Evolutionary conservation across 441 rosid genomes (phyloP).

Genomic region (Gossypium aridum): DNA sequence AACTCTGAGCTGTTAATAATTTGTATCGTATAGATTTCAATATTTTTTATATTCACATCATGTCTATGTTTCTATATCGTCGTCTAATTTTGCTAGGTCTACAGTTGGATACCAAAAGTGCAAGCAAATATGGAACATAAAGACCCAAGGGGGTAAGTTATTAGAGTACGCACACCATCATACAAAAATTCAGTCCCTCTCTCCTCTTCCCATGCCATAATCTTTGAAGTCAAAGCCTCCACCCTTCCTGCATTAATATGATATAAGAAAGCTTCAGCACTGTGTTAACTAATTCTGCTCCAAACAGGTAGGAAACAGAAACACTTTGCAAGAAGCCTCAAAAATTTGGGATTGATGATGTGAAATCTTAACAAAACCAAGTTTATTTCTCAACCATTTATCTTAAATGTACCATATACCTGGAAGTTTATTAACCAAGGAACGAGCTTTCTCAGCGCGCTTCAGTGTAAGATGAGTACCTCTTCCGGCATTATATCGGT

Average conservation of each 20-base stretch:
- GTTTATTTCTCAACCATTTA: slow-evolving; percentile 2
- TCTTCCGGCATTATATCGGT: slow-evolving; percentile 90
- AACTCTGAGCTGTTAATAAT: neutral
- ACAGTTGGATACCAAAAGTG: neutral
- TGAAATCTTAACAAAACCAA: neutral
- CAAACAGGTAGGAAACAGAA: neutral
- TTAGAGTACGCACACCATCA: slow-evolving; percentile 67
- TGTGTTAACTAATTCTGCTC: neutral
- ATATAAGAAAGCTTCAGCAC: slow-evolving; percentile 5
- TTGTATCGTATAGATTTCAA: neutral
- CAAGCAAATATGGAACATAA: neutral
- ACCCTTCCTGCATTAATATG: slow-evolving; percentile 53
- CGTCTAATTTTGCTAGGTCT: too few relatives aligned
- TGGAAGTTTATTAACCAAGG: slow-evolving; percentile 84
- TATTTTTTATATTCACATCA: too few relatives aligned
- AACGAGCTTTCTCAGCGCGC: slow-evolving; percentile 97
- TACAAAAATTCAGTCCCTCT: slow-evolving; percentile 70
- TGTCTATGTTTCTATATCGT: too few relatives aligned
- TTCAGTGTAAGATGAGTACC: slow-evolving; percentile 96
- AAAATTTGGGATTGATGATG: neutral
- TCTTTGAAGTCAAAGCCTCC: slow-evolving; percentile 77
- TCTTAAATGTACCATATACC: slow-evolving; percentile 29
- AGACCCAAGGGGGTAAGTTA: neutral
- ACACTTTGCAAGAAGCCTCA: neutral
- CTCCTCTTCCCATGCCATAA: slow-evolving; percentile 87